A percentile compares a stretch with the other conserved stretches of the same genome.
These are phyloP conservation scores for Cutaneotrichosporon cutaneum DNA, from an alignment of 1,284 basidiomycete species.

Conservation along the genomic window DNA sequence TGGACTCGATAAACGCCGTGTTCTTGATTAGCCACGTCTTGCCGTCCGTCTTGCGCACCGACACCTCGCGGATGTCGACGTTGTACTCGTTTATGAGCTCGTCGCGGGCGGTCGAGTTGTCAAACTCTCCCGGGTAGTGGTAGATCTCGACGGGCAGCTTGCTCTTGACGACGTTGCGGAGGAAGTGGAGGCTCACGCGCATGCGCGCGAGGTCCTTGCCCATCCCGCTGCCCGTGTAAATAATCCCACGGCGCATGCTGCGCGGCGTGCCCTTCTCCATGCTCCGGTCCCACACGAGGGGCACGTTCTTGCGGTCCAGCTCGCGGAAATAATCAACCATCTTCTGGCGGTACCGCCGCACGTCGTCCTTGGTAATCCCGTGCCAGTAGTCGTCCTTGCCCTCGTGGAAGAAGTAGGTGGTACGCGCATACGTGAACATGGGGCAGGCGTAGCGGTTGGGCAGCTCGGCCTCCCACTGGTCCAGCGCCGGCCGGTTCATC, in stretches of 20 bases:
- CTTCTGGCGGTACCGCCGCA: constrained; percentile 43
- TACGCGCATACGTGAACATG: constrained; percentile 46
- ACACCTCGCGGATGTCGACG: constrained; percentile 33
- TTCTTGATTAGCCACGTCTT: constrained; percentile 51
- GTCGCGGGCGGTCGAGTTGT: constrained; percentile 34
- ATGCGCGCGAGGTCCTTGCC: constrained; percentile 48
- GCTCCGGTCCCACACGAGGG: constrained; percentile 46
- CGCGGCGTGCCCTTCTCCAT: constrained; percentile 36
- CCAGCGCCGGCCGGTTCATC: constrained; percentile 39
- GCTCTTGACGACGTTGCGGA: constrained; percentile 49
- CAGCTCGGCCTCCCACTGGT: constrained; percentile 49
- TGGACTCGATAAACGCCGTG: constrained; percentile 44
- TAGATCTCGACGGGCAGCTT: constrained; percentile 55
- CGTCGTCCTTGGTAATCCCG: constrained; percentile 38
- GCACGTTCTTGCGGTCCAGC: constrained; percentile 44
- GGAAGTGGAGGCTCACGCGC: constrained; percentile 48
- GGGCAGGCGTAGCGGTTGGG: constrained; percentile 43
- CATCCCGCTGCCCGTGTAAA: constrained; percentile 53
- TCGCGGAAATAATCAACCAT: constrained; percentile 50
- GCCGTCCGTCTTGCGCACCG: constrained; percentile 28
- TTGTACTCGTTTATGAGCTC: constrained; percentile 39
- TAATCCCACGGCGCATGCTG: constrained; percentile 48
- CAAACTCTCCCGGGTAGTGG: constrained; percentile 54
- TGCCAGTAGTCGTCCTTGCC: constrained; percentile 48
- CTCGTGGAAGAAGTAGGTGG: constrained; percentile 51